These are phyloP conservation scores for Parmelia sp. DNA, from an alignment of 495 filamentous ascomycete species.

Conservation along the genomic window DNA sequence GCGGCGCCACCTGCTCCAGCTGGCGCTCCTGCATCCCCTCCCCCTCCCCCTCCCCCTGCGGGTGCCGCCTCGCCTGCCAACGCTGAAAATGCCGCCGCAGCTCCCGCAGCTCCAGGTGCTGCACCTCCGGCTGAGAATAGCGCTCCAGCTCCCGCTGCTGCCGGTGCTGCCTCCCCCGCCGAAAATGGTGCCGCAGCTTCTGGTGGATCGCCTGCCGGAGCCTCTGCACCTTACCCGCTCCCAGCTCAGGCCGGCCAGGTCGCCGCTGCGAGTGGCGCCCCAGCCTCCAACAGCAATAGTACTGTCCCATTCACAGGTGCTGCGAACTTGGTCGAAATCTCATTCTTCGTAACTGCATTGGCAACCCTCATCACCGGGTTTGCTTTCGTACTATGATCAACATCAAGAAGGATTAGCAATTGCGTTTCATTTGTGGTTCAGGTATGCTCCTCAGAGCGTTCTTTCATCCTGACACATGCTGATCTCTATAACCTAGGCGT, in stretches of 20 bases:
- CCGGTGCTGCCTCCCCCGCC: slow-evolving; percentile 25
- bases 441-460: slow-evolving; percentile 8
- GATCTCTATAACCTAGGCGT: slow-evolving; percentile 12
- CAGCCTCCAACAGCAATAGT: slow-evolving; percentile 8
- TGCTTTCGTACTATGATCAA: slow-evolving; percentile 13
- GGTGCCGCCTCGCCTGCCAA: slow-evolving; percentile 12
- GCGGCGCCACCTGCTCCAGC: background rate
- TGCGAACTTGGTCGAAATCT: slow-evolving; percentile 1
- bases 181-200: slow-evolving; percentile 8
- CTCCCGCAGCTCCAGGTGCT: slow-evolving; percentile 9
- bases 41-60: slow-evolving; percentile 13
- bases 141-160: slow-evolving; percentile 1
- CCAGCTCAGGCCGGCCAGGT: slow-evolving; percentile 13
- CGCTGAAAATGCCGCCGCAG: slow-evolving; percentile 6
- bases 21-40: slow-evolving; percentile 10
- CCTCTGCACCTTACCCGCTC: slow-evolving; percentile 9
- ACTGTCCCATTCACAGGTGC: slow-evolving; percentile 17
- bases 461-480: background rate
- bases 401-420: background rate
- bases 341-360: slow-evolving; percentile 7
- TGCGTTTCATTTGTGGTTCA: background rate
- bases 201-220: background rate
- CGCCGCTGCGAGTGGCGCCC: slow-evolving; percentile 6
- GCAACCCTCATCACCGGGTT: slow-evolving; percentile 9
- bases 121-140: slow-evolving; percentile 25